Evolutionary conservation across 257 asterid species (phyloP), one percentile per base, ranked within the genome.

Genomic region (Solanum chaucha): DNA sequence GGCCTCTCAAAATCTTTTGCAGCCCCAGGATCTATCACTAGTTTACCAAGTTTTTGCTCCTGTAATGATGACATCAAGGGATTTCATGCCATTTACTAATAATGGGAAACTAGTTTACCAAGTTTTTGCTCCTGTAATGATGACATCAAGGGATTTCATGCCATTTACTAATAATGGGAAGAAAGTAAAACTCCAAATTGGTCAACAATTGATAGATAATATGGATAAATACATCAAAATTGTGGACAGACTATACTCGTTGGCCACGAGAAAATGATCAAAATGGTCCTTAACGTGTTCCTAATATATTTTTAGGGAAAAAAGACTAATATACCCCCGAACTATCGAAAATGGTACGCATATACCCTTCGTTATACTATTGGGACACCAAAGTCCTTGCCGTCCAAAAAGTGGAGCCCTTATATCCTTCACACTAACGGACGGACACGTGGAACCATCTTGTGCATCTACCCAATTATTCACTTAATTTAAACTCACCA

Each of bases 1-100:
- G 98, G 96, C 91, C 99, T 94, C 93, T 97, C 99, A 19, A 93
- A 95, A 83, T 95, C 98, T 88, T 93, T 92, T 81, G 95, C 98
- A 78, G 97, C 92, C 38, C 92, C 92, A 34, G 98, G 94, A 91
- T 97, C 98, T 40, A 96, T 93, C 17, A 91, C 94, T 82, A 97
- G 86, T 86, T 97, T 95, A 86, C 90, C 91, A 38, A 95, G 94
- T 87, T 97, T 96, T 90, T 97, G 96, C n/a, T 93, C 99, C 99
- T 97, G 96, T 88, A 48, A 44, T 34, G 24, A 68, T n/a, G n/a
- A 68, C 82, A 90, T 86, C 40, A 87, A 32, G 24, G 58, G 82
- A 26, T 35, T 82, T 32, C 72, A 61, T 75, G 70, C 20, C 32
- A 55, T 64, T 14, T 40, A 41, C 24, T 34, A 40, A 55, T 72